Base-by-base conservation (phyloP, 805 yeast genomes). In the Jamesozyma jinghongensis region DNA sequence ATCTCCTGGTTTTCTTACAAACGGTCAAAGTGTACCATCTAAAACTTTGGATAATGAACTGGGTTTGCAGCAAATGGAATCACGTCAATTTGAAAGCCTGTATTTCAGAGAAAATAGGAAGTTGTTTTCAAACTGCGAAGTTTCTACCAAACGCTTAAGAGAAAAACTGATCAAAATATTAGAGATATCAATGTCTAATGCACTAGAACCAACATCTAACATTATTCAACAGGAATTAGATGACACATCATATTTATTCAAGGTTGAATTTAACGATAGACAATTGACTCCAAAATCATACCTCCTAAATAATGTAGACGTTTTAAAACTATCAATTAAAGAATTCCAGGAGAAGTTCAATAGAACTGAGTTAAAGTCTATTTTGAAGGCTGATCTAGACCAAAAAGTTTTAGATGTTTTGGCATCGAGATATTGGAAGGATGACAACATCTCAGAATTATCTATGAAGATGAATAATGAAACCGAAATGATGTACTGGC, bases 191-290 rank as follows among this genome's bases (percentile, higher is more conserved):
- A 90, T 92, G 97, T 85, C 95, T 1, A 73, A 74, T 38, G 84
- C 94, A 1, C 69, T 92, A 41, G 80, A 79, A 47, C 97, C 98
- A 19, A 87, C 97, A 12, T 85, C 86, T 40, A 70, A 74, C 35
- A 71, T 88, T 5, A 90, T 92, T 38, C 85, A 84, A 46, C 88
- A 79, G 54, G 98, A 92, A 61, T 71, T 88, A 34, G 99, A 94
- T 59, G 98, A 94, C 53, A 77, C 97, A 0, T 68, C 92, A 1
- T 92, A 92, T 59, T 79, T 81, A 57, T 92, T 86, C 67, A 92
- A 92, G 60, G 99, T 92, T 19, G 97, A 92, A 61, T 92, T 87
- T 63, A 92, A 92, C 57, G 99, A 92, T 62, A 75, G 97, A 40
- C 85, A 82, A 28, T 69, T 92, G 47, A 92, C 99, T 0, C 95